Evolutionary conservation across 192 early-diverging fungal species (phyloP).

Genomic region (Cladochytrium replicatum): DNA sequence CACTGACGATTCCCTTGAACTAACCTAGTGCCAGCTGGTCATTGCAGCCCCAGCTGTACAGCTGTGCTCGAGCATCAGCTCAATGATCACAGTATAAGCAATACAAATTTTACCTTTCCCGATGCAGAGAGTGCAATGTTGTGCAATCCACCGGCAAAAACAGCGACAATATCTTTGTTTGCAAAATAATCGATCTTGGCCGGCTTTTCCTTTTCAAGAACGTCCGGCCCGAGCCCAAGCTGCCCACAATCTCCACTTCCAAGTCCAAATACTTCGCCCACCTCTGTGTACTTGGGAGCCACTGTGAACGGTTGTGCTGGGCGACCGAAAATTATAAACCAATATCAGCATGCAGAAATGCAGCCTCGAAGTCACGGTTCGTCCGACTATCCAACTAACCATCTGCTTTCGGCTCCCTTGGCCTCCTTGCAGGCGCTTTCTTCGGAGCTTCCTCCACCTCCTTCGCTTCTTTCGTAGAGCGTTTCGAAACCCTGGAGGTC

Average conservation of each 20-base stretch:
- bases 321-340: no score
- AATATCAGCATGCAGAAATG: no score
- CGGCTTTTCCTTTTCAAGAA: constrained; percentile 66
- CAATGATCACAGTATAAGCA: no score
- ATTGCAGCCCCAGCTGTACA: constrained; percentile 95
- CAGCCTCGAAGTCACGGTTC: no score
- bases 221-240: constrained; percentile 79
- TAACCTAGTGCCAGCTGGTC: constrained; percentile 82
- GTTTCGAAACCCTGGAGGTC: no score
- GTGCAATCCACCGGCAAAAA: constrained; percentile 82
- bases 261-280: constrained; percentile 68
- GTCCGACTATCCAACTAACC: no score
- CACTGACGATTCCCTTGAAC: constrained; percentile 12
- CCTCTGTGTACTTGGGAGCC: constrained; percentile 18
- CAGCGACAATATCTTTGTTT: constrained; percentile 62
- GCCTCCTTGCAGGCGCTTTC: no score
- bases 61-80: constrained; percentile 17
- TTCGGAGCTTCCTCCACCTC: no score
- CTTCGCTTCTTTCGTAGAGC: no score
- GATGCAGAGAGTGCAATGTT: constrained; percentile 62
- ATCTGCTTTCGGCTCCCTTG: no score
- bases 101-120: constrained; percentile 49
- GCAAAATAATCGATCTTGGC: constrained; percentile 54
- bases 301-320: no score
- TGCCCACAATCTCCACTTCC: constrained; percentile 87